Evolutionary conservation across 2,329 filamentous ascomycete genomes (phyloP).

Genomic region (Beauveria brongniartii): DNA sequence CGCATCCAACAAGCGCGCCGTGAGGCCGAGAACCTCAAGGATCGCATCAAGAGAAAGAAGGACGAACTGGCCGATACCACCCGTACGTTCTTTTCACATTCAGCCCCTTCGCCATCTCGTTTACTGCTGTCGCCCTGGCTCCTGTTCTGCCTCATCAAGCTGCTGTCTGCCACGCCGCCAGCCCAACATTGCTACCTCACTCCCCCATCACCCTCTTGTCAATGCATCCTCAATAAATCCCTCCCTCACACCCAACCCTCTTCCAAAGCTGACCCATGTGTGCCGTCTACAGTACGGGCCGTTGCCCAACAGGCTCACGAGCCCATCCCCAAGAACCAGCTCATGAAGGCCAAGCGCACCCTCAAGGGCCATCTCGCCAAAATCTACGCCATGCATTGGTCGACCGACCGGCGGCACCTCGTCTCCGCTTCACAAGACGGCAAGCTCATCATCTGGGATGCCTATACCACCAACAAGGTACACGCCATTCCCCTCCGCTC

Average conservation of each 20-base stretch:
- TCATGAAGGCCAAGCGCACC: slow-evolving; percentile 96
- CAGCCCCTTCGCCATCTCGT: slow-evolving; percentile 10
- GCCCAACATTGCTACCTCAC: neutral
- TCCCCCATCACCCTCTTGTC: neutral
- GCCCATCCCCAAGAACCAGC: slow-evolving; percentile 76
- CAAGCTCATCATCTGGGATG: slow-evolving; percentile 99
- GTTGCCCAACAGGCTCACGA: slow-evolving; percentile 91
- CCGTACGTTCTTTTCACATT: slow-evolving; percentile 54
- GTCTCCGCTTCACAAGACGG: slow-evolving; percentile 98
- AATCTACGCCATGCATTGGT: slow-evolving; percentile 99
- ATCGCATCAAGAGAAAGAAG: slow-evolving; percentile 99
- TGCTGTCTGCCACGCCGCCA: neutral
- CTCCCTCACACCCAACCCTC: slow-evolving; percentile 11
- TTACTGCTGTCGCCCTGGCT: slow-evolving; percentile 12
- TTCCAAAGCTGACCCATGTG: neutral
- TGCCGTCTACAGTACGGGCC: slow-evolving; percentile 60
- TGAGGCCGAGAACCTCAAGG: slow-evolving; percentile 96
- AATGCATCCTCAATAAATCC: neutral
- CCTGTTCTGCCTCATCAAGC: neutral
- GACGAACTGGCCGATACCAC: slow-evolving; percentile 98
- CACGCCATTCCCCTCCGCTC: slow-evolving; percentile 95
- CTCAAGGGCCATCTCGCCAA: slow-evolving; percentile 97
- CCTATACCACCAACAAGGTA: slow-evolving; percentile 99
- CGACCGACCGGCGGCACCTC: slow-evolving; percentile 91
- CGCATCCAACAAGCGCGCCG: slow-evolving; percentile 86